Evolutionary conservation across 129 eudicot species (phyloP).

Genomic region (Pulicaria dysenterica): DNA sequence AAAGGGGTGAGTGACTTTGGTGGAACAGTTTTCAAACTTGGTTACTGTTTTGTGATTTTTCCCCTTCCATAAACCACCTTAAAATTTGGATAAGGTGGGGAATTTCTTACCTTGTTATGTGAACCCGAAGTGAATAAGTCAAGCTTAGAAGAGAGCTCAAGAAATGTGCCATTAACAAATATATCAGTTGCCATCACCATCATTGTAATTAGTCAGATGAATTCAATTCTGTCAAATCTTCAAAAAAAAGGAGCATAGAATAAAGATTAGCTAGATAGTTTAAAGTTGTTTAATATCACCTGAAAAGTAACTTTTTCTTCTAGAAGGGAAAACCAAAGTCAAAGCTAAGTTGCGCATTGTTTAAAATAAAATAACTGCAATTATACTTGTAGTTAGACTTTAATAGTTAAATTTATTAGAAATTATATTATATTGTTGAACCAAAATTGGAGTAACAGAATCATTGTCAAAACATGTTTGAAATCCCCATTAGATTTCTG

Average conservation of each 20-base stretch:
- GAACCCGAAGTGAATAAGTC: conserved; percentile 14
- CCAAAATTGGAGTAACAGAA: too few species aligned
- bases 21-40: too few species aligned
- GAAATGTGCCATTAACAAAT: conserved; percentile 7
- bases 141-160: conserved; percentile 18
- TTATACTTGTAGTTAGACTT: not conserved
- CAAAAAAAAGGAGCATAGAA: not conserved
- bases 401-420: not conserved
- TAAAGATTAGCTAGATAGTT: not conserved
- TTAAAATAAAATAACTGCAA: not conserved
- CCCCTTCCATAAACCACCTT: too few species aligned
- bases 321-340: not conserved
- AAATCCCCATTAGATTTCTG: too few species aligned
- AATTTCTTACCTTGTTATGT: conserved; percentile 13
- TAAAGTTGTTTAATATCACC: too few species aligned
- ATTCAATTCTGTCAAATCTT: not conserved
- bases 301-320: too few species aligned
- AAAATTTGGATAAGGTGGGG: not conserved
- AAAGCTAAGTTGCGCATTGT: not conserved
- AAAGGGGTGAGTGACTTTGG: too few species aligned
- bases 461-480: too few species aligned
- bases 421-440: too few species aligned
- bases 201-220: not conserved
- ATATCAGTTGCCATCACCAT: conserved; percentile 9
- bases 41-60: too few species aligned